These are phyloP conservation scores for Pulveroboletus sp. DNA, from an alignment of 1,284 basidiomycete genomes.

Conservation along the genomic window DNA sequence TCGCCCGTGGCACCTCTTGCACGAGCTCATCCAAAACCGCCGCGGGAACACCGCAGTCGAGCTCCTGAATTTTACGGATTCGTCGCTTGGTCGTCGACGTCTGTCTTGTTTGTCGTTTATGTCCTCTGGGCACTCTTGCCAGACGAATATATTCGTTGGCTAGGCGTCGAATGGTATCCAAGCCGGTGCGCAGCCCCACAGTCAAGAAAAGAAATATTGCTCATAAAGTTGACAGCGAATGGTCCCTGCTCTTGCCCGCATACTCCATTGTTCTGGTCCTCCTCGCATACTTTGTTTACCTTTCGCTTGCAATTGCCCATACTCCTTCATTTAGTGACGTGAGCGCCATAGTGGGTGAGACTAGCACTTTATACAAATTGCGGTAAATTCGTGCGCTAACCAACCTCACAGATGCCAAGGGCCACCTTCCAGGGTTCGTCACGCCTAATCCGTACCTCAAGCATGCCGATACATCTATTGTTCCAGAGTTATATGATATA, in stretches of 20 bases:
- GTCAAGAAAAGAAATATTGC: background rate
- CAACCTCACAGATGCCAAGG: constrained; percentile 50
- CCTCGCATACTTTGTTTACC: constrained; percentile 78
- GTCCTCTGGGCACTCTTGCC: constrained; percentile 66
- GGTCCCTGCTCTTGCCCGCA: constrained; percentile 82
- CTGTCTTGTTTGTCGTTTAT: constrained; percentile 69
- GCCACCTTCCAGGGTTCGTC: constrained; percentile 45
- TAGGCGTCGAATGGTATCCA: constrained; percentile 86
- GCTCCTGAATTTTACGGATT: constrained; percentile 87
- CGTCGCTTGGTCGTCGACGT: constrained; percentile 80
- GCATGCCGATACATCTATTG: constrained; percentile 46
- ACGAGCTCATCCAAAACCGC: constrained; percentile 46
- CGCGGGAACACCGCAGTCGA: constrained; percentile 52
- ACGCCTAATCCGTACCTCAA: constrained; percentile 49
- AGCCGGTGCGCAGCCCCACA: constrained; percentile 56
- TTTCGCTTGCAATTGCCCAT: constrained; percentile 67
- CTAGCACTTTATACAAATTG: constrained; percentile 11
- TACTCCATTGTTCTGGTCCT: constrained; percentile 75
- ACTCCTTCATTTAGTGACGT: constrained; percentile 73
- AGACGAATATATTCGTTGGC: constrained; percentile 55
- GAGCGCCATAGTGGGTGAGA: constrained; percentile 63
- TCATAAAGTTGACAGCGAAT: constrained; percentile 55
- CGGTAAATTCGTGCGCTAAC: constrained; percentile 20
- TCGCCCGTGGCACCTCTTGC: constrained; percentile 58
- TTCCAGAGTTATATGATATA: constrained; percentile 75